These are phyloP conservation scores for Lactifluus hygrophoroides DNA, from an alignment of 768 basidiomycete species.

Conservation along the genomic window DNA sequence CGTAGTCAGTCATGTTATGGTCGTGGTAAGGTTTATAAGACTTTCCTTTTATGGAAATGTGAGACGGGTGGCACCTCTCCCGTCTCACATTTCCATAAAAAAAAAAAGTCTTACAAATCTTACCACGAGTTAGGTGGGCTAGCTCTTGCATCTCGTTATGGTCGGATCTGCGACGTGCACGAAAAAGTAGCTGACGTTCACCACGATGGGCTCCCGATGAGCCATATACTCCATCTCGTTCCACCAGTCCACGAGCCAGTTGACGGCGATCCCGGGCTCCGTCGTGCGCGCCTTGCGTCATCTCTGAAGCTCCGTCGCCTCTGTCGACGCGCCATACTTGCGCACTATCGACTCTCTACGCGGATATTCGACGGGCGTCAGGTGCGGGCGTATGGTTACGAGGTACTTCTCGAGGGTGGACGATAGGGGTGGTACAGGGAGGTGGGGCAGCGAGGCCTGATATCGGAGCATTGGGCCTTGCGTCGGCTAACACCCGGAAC, in stretches of 20 bases:
- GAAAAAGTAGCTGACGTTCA: slow-evolving; percentile 93
- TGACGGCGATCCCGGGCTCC: slow-evolving; percentile 44
- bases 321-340: slow-evolving; percentile 60
- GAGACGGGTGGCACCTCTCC: too few relatives aligned
- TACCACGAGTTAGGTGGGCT: too few relatives aligned
- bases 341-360: slow-evolving; percentile 51
- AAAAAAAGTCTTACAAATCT: too few relatives aligned
- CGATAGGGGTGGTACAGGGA: slow-evolving; percentile 78
- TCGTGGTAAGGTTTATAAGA: too few relatives aligned
- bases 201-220: slow-evolving; percentile 83
- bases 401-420: slow-evolving; percentile 87
- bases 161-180: slow-evolving; percentile 66
- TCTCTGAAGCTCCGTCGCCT: slow-evolving; percentile 63
- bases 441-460: slow-evolving; percentile 60
- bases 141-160: slow-evolving; percentile 55
- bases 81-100: slow-evolving; percentile 75
- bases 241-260: slow-evolving; percentile 99
- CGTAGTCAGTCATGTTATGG: too few relatives aligned
- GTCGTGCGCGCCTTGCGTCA: slow-evolving; percentile 70
- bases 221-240: slow-evolving; percentile 87
- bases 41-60: too few relatives aligned
- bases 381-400: slow-evolving; percentile 70
- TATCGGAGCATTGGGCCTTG: too few relatives aligned
- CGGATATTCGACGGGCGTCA: slow-evolving; percentile 53
- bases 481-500: too few relatives aligned